Conservation (phyloP, 495 filamentous ascomycete species). For the Neurospora sp. region DNA sequence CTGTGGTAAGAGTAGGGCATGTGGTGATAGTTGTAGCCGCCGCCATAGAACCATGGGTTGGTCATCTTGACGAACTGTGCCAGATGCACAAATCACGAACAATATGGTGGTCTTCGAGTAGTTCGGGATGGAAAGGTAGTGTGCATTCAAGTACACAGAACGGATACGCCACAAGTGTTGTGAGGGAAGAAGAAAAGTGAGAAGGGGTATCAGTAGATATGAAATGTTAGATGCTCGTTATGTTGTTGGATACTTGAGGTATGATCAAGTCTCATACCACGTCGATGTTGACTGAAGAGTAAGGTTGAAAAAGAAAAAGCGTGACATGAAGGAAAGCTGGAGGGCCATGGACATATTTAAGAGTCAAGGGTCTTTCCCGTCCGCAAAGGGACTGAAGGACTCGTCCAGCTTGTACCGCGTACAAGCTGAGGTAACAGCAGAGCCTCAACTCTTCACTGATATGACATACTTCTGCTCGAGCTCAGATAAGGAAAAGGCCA, state of each 20-base stretch:
- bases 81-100: neutral
- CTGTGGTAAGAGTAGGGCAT: neutral
- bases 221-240: neutral
- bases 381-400: neutral
- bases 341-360: neutral
- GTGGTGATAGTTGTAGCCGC: neutral
- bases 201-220: neutral
- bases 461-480: neutral
- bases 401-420: neutral
- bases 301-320: neutral
- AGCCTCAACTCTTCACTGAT: neutral
- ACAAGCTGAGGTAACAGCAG: neutral
- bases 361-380: neutral
- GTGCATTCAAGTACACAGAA: neutral
- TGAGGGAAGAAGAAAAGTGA: neutral
- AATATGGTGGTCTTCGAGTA: neutral
- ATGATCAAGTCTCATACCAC: neutral
- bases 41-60: neutral
- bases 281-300: neutral
- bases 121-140: neutral
- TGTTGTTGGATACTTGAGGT: neutral
- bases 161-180: neutral
- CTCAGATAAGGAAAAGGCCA: neutral
- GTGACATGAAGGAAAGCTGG: neutral
- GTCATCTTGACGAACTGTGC: neutral